Evolutionary conservation across 352 stramenopile species (phyloP).

Genomic region (Pythium folliculosum): DNA sequence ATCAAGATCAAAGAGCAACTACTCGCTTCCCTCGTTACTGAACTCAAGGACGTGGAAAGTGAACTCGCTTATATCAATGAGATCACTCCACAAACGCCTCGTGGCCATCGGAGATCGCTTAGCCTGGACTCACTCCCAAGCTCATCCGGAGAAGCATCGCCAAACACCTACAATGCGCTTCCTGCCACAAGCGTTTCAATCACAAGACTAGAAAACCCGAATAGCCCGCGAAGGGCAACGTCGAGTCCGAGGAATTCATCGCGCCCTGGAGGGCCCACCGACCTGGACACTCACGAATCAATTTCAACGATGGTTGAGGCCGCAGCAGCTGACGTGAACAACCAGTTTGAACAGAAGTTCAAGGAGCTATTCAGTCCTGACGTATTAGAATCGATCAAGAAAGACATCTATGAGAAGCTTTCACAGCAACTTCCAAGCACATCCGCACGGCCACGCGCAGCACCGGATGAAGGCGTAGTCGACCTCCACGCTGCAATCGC

Average conservation of each 20-base stretch:
- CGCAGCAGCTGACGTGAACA: constrained; percentile 20
- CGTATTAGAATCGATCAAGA: constrained; percentile 62
- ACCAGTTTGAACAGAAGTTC: constrained; percentile 39
- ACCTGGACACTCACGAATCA: not conserved
- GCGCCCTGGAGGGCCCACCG: not conserved
- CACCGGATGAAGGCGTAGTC: not conserved
- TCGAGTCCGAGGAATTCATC: not conserved
- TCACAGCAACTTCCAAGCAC: constrained; percentile 32
- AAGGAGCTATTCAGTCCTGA: constrained; percentile 54
- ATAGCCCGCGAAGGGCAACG: not conserved
- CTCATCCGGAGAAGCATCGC: not conserved
- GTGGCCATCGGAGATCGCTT: constrained; percentile 12
- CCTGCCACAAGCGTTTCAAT: not conserved
- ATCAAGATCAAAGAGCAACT: constrained; percentile 55
- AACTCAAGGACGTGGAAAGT: constrained; percentile 63
- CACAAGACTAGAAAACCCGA: not conserved
- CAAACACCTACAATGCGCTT: not conserved
- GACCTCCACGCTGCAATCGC: constrained; percentile 58
- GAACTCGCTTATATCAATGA: constrained; percentile 57
- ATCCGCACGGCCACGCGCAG: not conserved
- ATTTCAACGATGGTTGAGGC: constrained; percentile 24
- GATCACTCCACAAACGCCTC: constrained; percentile 12
- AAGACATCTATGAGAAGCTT: constrained; percentile 60
- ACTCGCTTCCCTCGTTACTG: constrained; percentile 48
- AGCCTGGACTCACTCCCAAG: constrained; percentile 22